Conservation (phyloP, 257 asterid genomes). For the Capsicum rhomboideum region DNA sequence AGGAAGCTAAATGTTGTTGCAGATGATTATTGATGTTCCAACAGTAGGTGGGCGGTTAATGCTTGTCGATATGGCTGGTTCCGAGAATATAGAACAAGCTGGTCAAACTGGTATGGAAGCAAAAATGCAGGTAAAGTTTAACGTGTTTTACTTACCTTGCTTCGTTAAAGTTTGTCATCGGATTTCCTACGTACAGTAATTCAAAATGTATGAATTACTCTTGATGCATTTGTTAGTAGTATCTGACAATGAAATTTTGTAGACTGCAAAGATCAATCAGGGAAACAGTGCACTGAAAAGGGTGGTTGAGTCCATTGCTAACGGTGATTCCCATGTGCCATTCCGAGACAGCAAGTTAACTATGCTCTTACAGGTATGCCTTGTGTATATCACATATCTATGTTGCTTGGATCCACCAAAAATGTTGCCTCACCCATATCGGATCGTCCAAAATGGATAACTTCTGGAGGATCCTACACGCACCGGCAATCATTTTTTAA, state of each 20-base stretch:
- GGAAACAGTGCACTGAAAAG: conserved; percentile 83
- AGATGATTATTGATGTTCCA: conserved; percentile 92
- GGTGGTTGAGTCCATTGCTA: conserved; percentile 95
- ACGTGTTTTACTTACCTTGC: neutral
- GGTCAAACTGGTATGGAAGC: conserved; percentile 92
- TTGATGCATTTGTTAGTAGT: neutral
- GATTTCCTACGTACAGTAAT: neutral
- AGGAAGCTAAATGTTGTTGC: conserved; percentile 3
- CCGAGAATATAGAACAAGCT: conserved; percentile 96
- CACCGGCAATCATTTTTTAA: neutral
- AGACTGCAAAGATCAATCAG: conserved; percentile 94
- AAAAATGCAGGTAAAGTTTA: conserved; percentile 62
- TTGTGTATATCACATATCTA: neutral
- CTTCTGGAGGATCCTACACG: neutral
- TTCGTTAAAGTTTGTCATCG: neutral
- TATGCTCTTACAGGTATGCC: conserved; percentile 89
- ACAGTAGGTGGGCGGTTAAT: conserved; percentile 92
- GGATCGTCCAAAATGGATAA: neutral
- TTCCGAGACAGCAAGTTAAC: conserved; percentile 97
- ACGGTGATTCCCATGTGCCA: conserved; percentile 95
- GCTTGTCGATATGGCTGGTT: conserved; percentile 99
- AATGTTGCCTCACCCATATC: rapidly evolving
- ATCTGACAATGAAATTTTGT: conserved; percentile 8
- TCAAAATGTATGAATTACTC: neutral
- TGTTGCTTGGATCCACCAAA: neutral